A percentile compares a stretch with the other conserved stretches of the same genome.
These are phyloP conservation scores for Hymenoscyphus albidus DNA, from an alignment of 2,329 filamentous ascomycete species.

Conservation along the genomic window DNA sequence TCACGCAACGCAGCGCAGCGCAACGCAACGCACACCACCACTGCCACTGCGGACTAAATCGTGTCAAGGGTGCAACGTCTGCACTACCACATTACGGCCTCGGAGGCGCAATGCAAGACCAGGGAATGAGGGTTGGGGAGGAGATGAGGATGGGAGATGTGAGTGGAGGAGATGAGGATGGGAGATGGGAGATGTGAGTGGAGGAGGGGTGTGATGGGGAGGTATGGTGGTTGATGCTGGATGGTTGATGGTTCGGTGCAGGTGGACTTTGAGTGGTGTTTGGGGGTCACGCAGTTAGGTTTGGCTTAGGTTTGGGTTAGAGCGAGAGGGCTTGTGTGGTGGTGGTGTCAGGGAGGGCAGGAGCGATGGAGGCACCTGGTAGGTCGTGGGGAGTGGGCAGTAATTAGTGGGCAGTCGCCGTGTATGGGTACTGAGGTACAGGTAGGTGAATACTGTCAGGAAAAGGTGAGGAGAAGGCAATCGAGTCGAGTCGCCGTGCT, in stretches of 20 bases:
- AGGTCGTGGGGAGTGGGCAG: too few relatives aligned
- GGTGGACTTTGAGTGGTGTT: too few relatives aligned
- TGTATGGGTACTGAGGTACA: too few relatives aligned
- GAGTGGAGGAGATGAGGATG: not conserved
- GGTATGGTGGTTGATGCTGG: not conserved
- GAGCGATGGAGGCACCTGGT: too few relatives aligned
- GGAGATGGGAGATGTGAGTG: not conserved
- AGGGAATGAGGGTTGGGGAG: not conserved
- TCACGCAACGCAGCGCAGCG: not conserved
- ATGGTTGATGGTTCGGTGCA: too few relatives aligned
- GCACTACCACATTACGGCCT: slow-evolving; percentile 15
- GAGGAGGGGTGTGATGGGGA: too few relatives aligned
- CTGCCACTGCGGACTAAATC: too few relatives aligned
- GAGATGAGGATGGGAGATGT: not conserved
- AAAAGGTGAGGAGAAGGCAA: not conserved
- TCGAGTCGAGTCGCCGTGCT: not conserved
- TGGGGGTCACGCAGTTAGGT: too few relatives aligned
- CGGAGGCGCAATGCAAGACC: not conserved
- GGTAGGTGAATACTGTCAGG: too few relatives aligned
- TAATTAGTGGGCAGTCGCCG: too few relatives aligned
- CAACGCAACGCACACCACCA: too few relatives aligned
- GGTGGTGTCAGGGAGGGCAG: not conserved
- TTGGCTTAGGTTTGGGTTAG: not conserved
- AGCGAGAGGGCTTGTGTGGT: not conserved
- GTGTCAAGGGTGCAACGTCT: slow-evolving; percentile 12